Evolutionary conservation across 192 early-diverging fungal genomes (phyloP), one percentile per base, ranked within the genome.

Genomic region (Phycomyces nitens): DNA sequence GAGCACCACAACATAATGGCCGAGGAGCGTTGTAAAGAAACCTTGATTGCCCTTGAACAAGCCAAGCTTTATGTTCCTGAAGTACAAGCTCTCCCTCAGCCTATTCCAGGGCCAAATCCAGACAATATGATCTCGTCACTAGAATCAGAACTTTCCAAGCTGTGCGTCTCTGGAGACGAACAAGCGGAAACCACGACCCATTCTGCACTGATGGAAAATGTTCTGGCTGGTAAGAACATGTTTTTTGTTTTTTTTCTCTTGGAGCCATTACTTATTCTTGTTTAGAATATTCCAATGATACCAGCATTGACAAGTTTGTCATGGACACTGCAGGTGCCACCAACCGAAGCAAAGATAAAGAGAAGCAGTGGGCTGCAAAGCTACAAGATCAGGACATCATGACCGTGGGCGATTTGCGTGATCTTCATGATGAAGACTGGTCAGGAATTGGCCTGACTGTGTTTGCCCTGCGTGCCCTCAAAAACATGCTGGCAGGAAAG

Each of bases 361-460:
- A 85, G 9, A 78, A 80, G 15, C 85, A 92, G 59, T 92, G 90
- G 90, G 64, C 84, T 3, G 61, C 66, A 5, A 86, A 83, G 62
- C 72, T 92, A 12, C 81, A 88, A 50, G 73, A 69, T 23, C 89
- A 92, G 71, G 90, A 92, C 70, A 82, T 92, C 52, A 85, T 89
- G 87, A 89, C 87, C 0, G 84, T 92, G 55, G 90, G 88, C 1
- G 89, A 92, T 68, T 63, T 92, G 62, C 79, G 84, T 52, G 85
- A 84, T 54, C 60, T 92, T 23, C 82, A 85, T 53, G 88, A 92
- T 24, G 84, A 86, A 60, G 89, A 91, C 60, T 91, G 89, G 89
- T 70, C 76, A 5, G 86, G 81, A 0, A 80, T 84, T 63, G 80
- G 79, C 22, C 65, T 84, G 9, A 84, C 82, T 0, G 82, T 84